Base-by-base conservation (phyloP, 257 asterid species). In the Ocimum tenuiflorum region DNA sequence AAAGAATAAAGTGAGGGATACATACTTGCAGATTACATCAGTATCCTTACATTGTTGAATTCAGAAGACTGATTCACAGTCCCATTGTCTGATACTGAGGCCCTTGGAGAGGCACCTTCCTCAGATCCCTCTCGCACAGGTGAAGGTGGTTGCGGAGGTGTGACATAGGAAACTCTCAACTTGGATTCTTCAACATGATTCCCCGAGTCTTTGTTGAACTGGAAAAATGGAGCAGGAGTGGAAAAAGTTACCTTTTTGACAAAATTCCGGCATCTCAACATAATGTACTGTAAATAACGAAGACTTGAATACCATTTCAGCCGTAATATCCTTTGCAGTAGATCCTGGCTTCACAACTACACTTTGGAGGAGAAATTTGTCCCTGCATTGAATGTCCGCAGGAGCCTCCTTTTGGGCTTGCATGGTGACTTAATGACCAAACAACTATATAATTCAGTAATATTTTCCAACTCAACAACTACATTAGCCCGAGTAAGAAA, bases 321-420 rank as follows among this genome's bases (percentile, higher is more conserved):
- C 79, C 17, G 95, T 80, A 3, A 92, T 70, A 79, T 89, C 99
- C 83, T 89, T 89, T 7, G 86, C 77, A 14, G 78, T 60, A 49
- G 76, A 71, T 76, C 94, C 88, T 11, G 88, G 78, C 65, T 65
- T 74, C 33, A 81, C 86, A 47, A 82, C 82, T 13, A 73, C 97
- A 46, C 94, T 66, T 74, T 92, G 99, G 49, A 92, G 96, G 41
- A 92, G 89, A 82, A 92, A 92, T 73, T 92, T 92, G 67, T 92
- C 99, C 89, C 84, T 87, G 94, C 99, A 92, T 73, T 80, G 88
- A 95, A 89, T 76, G 75, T 92, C 99, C 3, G 74, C 68, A 10
- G 97, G 99, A 75, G 94, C 85, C 77, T 92, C 99, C 80, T 89
- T 92, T 65, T 92, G 99, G 22, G 96, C 97, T 87, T 92, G 99